These are phyloP conservation scores for Colletotrichum coccodes DNA, from an alignment of 2,329 filamentous ascomycete genomes.

Conservation along the genomic window DNA sequence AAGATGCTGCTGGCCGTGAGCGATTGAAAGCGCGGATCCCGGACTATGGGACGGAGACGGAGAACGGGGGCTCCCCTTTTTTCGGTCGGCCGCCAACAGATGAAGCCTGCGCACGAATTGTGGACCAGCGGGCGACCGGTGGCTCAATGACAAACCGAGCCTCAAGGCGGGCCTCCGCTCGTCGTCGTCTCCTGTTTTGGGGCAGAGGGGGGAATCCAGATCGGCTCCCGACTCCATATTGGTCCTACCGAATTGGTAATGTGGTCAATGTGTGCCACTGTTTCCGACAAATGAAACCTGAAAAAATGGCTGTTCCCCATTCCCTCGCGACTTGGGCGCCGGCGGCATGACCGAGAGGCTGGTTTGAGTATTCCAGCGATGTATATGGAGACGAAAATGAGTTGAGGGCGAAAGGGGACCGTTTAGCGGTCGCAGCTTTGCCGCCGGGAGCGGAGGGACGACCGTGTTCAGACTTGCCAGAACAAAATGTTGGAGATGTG, in stretches of 20 bases:
- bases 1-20: neutral
- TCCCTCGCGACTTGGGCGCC: neutral
- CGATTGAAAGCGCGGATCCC: neutral
- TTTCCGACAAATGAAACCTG: neutral
- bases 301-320: neutral
- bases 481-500: neutral
- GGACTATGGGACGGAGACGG: neutral
- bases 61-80: conserved; percentile 10
- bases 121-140: neutral
- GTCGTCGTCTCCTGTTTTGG: conserved; percentile 5
- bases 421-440: neutral
- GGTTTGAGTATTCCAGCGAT: neutral
- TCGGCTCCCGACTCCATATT: conserved; percentile 11
- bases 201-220: conserved; percentile 2
- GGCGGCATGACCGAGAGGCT: conserved; percentile 1
- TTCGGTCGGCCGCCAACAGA: conserved; percentile 18
- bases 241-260: neutral
- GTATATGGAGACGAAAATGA: too few relatives aligned
- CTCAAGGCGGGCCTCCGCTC: conserved; percentile 1
- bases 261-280: neutral
- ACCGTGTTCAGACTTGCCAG: neutral
- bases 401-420: neutral
- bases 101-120: conserved; percentile 1
- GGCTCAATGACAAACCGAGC: neutral
- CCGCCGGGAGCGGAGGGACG: neutral